Conservation (phyloP, 331 rosid genomes). For the Ulmus americana region DNA sequence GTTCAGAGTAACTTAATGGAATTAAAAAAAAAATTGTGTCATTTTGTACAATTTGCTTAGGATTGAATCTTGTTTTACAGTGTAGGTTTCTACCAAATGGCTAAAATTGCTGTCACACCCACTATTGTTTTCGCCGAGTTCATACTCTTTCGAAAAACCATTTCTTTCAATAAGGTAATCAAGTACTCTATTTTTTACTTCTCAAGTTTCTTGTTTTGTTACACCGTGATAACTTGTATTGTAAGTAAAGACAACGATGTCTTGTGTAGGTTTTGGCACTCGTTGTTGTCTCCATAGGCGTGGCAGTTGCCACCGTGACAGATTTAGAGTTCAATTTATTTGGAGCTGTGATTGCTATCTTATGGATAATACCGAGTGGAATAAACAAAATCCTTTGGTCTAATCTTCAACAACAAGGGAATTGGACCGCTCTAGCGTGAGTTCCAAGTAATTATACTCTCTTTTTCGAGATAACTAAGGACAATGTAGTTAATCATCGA, state of each 20-base stretch:
- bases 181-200: too few relatives aligned
- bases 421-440: slow-evolving; percentile 95
- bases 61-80: slow-evolving; percentile 38
- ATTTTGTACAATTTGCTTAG: slow-evolving; percentile 23
- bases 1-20: too few relatives aligned
- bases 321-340: slow-evolving; percentile 81
- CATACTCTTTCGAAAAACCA: slow-evolving; percentile 54
- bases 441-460: slow-evolving; percentile 14
- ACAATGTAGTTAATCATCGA: neutral
- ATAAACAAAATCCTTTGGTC: slow-evolving; percentile 86
- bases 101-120: slow-evolving; percentile 95
- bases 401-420: slow-evolving; percentile 66
- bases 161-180: slow-evolving; percentile 56
- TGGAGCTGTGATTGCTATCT: slow-evolving; percentile 61
- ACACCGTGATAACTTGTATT: neutral
- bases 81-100: slow-evolving; percentile 97
- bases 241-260: neutral
- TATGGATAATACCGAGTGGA: slow-evolving; percentile 87
- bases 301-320: slow-evolving; percentile 84
- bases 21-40: too few relatives aligned
- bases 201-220: too few relatives aligned
- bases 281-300: slow-evolving; percentile 59
- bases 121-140: slow-evolving; percentile 85
- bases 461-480: neutral
- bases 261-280: slow-evolving; percentile 66